These are phyloP conservation scores for Endoconidiophora laricicola DNA, from an alignment of 2,329 filamentous ascomycete species.

Conservation along the genomic window DNA sequence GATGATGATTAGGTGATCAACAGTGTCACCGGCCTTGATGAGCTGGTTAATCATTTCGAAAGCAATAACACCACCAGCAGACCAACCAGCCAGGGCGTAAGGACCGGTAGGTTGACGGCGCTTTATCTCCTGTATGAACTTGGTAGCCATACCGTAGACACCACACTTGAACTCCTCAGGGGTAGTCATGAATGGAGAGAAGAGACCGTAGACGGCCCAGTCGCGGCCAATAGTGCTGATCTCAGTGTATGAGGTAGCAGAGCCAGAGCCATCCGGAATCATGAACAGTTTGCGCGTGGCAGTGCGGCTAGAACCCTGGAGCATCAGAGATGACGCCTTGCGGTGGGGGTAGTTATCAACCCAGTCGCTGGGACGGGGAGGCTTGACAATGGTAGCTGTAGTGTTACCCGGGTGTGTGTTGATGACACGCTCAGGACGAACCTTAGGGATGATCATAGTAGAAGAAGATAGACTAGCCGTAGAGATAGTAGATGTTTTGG, in stretches of 20 bases:
- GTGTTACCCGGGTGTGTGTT: conserved; percentile 21
- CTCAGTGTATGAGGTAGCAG: conserved; percentile 46
- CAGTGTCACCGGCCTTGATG: conserved; percentile 36
- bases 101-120: conserved; percentile 52
- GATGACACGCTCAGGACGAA: conserved; percentile 16
- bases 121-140: conserved; percentile 46
- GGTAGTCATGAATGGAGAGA: conserved; percentile 47
- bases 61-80: conserved; percentile 57
- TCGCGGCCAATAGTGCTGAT: conserved; percentile 23
- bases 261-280: conserved; percentile 38
- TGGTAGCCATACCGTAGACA: conserved; percentile 36
- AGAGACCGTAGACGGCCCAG: conserved; percentile 35
- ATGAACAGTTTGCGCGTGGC: conserved; percentile 35
- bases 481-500: conserved; percentile 6
- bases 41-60: conserved; percentile 50
- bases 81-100: conserved; percentile 57
- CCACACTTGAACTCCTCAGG: conserved; percentile 40
- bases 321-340: conserved; percentile 30
- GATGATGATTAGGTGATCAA: conserved; percentile 46
- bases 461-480: conserved; percentile 10
- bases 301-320: conserved; percentile 34
- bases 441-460: conserved; percentile 8
- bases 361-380: conserved; percentile 21
- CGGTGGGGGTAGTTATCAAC: conserved; percentile 31
- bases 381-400: conserved; percentile 33